Evolutionary conservation across 495 filamentous ascomycete species (phyloP).

Genomic region (Echria macrotheca): DNA sequence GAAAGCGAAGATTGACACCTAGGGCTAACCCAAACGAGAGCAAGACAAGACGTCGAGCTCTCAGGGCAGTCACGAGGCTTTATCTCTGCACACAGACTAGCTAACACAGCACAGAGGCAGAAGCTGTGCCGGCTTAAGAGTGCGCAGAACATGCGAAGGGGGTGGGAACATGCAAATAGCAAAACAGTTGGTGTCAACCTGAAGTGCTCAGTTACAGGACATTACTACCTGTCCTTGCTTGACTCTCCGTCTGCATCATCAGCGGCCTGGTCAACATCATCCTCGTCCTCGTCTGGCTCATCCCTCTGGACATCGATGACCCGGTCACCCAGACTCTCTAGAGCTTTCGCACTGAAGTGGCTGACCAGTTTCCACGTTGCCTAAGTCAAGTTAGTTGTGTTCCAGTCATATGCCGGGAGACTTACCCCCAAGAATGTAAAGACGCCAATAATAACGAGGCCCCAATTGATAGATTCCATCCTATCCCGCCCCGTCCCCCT

Average conservation of each 20-base stretch:
- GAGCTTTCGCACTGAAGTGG: slow-evolving; percentile 58
- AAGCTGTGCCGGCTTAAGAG: slow-evolving; percentile 86
- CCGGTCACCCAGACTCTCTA: slow-evolving; percentile 70
- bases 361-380: slow-evolving; percentile 74
- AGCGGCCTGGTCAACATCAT: slow-evolving; percentile 26
- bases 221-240: slow-evolving; percentile 21
- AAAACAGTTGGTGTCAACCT: not conserved
- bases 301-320: slow-evolving; percentile 80
- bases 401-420: slow-evolving; percentile 20
- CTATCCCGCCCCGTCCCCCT: slow-evolving; percentile 66
- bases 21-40: slow-evolving; percentile 17
- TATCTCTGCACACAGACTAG: slow-evolving; percentile 94
- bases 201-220: not conserved
- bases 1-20: slow-evolving; percentile 18
- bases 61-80: slow-evolving; percentile 39
- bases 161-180: not conserved
- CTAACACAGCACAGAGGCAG: slow-evolving; percentile 72
- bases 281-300: slow-evolving; percentile 64
- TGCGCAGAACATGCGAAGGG: slow-evolving; percentile 50
- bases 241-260: slow-evolving; percentile 16
- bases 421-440: slow-evolving; percentile 77
- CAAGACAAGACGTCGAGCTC: slow-evolving; percentile 39
- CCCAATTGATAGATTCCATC: slow-evolving; percentile 66
- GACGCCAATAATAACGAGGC: slow-evolving; percentile 73
- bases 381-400: slow-evolving; percentile 40